phyloP scores from a whole-genome alignment of 768 basidiomycete genomes.

The Leccinum subgranulosum region DNA sequence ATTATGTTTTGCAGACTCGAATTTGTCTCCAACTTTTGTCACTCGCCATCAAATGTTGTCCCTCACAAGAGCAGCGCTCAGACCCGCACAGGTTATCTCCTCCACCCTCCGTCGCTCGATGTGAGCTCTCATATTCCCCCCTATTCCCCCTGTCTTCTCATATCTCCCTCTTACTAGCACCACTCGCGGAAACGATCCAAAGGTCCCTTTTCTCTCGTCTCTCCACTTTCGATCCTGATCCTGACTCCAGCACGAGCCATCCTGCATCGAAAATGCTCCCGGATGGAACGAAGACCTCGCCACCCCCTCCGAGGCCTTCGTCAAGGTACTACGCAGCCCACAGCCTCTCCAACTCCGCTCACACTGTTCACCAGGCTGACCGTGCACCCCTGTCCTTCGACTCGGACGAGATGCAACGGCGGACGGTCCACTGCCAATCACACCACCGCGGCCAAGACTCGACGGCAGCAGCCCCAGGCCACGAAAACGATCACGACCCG shows the following conservation, averaged over 20 bases:
- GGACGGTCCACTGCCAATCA: conserved; percentile 19
- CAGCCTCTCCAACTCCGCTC: too few species aligned
- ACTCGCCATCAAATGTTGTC: conserved; percentile 11
- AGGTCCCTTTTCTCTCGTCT: conserved; percentile 32
- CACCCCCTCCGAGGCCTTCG: conserved; percentile 57
- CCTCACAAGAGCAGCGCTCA: background rate
- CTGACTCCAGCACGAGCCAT: conserved; percentile 45
- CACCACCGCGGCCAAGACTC: background rate
- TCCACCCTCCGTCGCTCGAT: background rate
- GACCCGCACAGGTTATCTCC: background rate
- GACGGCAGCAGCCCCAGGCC: too few species aligned
- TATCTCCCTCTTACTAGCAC: conserved; percentile 33
- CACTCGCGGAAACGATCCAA: conserved; percentile 58
- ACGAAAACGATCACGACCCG: conserved; percentile 1
- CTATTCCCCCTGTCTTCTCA: background rate
- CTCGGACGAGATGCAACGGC: conserved; percentile 20
- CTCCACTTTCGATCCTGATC: background rate
- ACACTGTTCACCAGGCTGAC: conserved; percentile 23
- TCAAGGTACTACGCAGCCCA: conserved; percentile 48
- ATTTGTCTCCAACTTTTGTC: background rate
- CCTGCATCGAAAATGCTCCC: conserved; percentile 51
- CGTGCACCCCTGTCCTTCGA: conserved; percentile 8
- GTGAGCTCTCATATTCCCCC: background rate
- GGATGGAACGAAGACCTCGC: conserved; percentile 74
- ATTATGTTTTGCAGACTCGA: background rate